phyloP scores from a whole-genome alignment of 2,329 filamentous ascomycete genomes.

The Atkinsonella hypoxylon region DNA sequence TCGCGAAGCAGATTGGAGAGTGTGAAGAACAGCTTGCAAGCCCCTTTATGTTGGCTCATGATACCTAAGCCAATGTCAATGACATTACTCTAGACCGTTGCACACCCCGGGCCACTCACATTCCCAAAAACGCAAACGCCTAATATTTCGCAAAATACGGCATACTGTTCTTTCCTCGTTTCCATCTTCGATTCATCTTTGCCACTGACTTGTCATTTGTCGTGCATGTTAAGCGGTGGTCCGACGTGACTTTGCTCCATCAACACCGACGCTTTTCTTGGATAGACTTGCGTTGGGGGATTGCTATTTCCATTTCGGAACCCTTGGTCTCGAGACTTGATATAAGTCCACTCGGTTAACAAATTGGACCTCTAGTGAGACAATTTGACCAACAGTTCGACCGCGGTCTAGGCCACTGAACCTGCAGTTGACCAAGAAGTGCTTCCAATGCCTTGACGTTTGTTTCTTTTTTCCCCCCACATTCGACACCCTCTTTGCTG shows the following conservation, averaged over 20 bases:
- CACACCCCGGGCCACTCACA: neutral
- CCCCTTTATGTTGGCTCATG: neutral
- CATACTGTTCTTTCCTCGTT: neutral
- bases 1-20: neutral
- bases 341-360: neutral
- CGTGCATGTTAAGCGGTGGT: neutral
- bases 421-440: neutral
- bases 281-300: neutral
- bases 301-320: neutral
- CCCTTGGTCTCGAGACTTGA: neutral
- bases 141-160: no score
- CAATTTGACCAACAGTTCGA: neutral
- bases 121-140: neutral
- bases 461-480: neutral
- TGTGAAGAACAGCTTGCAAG: neutral
- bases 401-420: neutral
- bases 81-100: neutral
- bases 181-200: neutral
- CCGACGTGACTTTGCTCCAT: conserved; percentile 1
- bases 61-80: neutral
- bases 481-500: no score
- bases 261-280: neutral
- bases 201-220: neutral
- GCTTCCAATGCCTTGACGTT: neutral
- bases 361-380: neutral